phyloP scores from a whole-genome alignment of 2,329 filamentous ascomycete species.

The Penicillium sp. region DNA sequence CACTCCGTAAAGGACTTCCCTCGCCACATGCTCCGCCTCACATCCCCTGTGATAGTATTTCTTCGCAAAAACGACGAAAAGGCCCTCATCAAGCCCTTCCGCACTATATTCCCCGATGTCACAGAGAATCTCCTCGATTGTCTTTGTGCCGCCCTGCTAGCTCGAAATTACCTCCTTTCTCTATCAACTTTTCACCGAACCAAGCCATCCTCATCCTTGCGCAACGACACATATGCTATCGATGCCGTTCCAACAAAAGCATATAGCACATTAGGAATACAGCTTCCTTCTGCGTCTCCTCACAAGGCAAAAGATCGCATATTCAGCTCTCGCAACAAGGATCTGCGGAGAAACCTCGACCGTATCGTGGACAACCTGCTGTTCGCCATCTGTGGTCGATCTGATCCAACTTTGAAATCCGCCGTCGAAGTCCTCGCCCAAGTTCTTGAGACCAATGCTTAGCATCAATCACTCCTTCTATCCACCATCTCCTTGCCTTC shows the following conservation, averaged over 20 bases:
- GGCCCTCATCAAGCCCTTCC: conserved; percentile 34
- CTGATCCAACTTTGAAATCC: conserved; percentile 38
- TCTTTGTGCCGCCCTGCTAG: conserved; percentile 40
- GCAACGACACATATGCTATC: conserved; percentile 21
- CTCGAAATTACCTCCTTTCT: conserved; percentile 39
- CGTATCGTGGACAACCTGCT: conserved; percentile 39
- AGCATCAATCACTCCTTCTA: conserved; percentile 6
- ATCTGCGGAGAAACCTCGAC: conserved; percentile 35
- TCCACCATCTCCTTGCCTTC: conserved; percentile 2
- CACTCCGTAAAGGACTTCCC: conserved; percentile 39
- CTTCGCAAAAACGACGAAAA: conserved; percentile 40
- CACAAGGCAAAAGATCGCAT: conserved; percentile 31
- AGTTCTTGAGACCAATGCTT: conserved; percentile 37
- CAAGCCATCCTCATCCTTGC: conserved; percentile 20
- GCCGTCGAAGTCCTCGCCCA: conserved; percentile 39
- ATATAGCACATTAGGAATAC: conserved; percentile 34
- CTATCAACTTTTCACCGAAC: conserved; percentile 29
- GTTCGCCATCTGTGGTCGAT: conserved; percentile 36
- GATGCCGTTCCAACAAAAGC: conserved; percentile 37
- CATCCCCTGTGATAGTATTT: conserved; percentile 42
- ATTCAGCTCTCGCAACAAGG: conserved; percentile 30
- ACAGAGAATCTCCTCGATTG: conserved; percentile 37
- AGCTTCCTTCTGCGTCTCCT: conserved; percentile 28
- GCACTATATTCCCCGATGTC: conserved; percentile 37
- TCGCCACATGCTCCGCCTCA: conserved; percentile 36